phyloP scores from a whole-genome alignment of 2,329 filamentous ascomycete species.

The Dichotomopilus funicola region DNA sequence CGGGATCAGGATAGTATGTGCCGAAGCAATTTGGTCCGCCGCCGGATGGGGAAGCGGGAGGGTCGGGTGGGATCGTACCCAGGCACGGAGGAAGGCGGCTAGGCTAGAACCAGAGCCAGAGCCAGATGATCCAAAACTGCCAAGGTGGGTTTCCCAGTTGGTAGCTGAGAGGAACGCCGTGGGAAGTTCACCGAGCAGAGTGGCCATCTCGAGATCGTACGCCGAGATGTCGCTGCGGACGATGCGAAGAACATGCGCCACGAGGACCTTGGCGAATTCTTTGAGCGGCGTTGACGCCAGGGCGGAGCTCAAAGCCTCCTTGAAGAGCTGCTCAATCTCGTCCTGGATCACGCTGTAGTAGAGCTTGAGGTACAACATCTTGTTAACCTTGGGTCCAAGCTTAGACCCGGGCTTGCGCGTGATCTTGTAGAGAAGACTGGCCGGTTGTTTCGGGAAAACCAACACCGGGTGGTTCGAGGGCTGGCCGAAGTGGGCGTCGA shows the following conservation, averaged over 20 bases:
- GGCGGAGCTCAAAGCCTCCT: slow-evolving; percentile 35
- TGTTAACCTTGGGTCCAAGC: slow-evolving; percentile 32
- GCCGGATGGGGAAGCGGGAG: slow-evolving; percentile 29
- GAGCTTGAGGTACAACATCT: slow-evolving; percentile 61
- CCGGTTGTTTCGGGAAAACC: slow-evolving; percentile 75
- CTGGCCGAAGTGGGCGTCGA: slow-evolving; percentile 56
- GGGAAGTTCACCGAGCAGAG: slow-evolving; percentile 45
- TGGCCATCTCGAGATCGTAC: slow-evolving; percentile 51
- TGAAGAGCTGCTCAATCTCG: slow-evolving; percentile 54
- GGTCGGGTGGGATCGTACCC: slow-evolving; percentile 32
- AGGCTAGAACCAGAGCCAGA: slow-evolving; percentile 26
- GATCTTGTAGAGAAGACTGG: slow-evolving; percentile 75
- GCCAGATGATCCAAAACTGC: slow-evolving; percentile 37
- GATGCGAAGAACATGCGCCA: slow-evolving; percentile 38
- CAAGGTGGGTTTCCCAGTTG: slow-evolving; percentile 44
- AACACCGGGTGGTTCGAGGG: slow-evolving; percentile 48
- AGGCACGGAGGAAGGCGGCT: slow-evolving; percentile 31
- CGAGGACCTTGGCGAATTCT: slow-evolving; percentile 42
- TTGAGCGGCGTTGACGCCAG: slow-evolving; percentile 37
- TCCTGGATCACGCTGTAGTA: slow-evolving; percentile 72
- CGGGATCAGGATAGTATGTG: slow-evolving; percentile 66
- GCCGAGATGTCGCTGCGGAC: slow-evolving; percentile 39
- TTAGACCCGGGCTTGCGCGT: slow-evolving; percentile 41
- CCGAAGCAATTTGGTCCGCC: slow-evolving; percentile 18
- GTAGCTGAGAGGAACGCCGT: slow-evolving; percentile 42